Conservation (phyloP, 306 rosid species). For the Purshia tridentata region DNA sequence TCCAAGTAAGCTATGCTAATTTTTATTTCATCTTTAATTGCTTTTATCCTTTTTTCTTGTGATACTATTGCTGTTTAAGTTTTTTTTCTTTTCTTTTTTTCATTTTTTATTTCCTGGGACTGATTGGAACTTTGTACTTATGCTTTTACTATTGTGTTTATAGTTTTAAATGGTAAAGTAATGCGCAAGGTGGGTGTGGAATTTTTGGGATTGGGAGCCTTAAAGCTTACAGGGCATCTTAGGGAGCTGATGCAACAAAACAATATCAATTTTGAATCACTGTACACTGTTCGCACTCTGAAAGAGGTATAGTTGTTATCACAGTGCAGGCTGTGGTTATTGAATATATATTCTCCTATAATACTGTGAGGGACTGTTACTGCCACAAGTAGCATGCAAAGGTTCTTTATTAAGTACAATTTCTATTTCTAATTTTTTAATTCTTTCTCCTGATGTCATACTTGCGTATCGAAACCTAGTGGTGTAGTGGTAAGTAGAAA, state of each 20-base stretch:
- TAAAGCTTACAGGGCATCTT: conserved; percentile 80
- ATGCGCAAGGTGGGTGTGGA: conserved; percentile 91
- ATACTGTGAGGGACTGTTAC: neutral
- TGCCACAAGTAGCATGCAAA: neutral
- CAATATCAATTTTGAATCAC: conserved; percentile 63
- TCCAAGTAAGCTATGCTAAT: conserved; percentile 67
- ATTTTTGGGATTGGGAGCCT: conserved; percentile 85
- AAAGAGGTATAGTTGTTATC: conserved; percentile 63
- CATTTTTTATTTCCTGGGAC: neutral
- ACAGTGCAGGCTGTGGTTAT: neutral
- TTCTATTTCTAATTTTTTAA: neutral
- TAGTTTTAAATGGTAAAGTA: conserved; percentile 83
- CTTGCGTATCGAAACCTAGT: neutral
- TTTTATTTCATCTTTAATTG: neutral
- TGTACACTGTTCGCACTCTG: conserved; percentile 71
- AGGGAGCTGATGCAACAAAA: conserved; percentile 78
- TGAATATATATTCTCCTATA: neutral
- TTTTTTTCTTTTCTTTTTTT: neutral
- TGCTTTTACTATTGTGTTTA: conserved; percentile 12
- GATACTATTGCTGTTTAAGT: neutral
- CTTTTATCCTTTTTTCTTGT: neutral
- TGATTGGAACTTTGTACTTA: conserved; percentile 6
- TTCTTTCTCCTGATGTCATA: neutral
- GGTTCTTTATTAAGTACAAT: neutral
- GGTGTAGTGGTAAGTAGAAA: neutral